Evolutionary conservation across 345 rosid species (phyloP).

Genomic region (Lepidium aucheri): DNA sequence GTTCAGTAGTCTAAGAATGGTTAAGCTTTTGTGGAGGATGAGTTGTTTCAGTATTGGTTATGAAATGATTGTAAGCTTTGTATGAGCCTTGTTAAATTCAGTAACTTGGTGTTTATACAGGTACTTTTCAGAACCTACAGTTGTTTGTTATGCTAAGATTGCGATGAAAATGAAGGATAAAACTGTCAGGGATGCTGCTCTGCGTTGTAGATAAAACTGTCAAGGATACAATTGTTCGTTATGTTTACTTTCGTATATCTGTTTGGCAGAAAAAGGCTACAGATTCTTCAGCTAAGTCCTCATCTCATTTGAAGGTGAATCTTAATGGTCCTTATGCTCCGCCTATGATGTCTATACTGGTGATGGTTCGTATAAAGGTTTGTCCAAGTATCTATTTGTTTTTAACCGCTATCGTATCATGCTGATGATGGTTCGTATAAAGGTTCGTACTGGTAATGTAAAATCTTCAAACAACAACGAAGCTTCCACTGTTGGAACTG

Average conservation of each 20-base stretch:
- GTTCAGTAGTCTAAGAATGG: no score
- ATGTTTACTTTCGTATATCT: background rate
- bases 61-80: no score
- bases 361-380: slow-evolving; percentile 74
- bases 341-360: slow-evolving; percentile 49
- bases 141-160: slow-evolving; percentile 77
- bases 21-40: no score
- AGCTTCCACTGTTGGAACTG: slow-evolving; percentile 17
- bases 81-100: background rate
- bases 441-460: slow-evolving; percentile 41
- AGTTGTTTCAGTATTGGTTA: no score
- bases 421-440: slow-evolving; percentile 64
- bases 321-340: slow-evolving; percentile 60
- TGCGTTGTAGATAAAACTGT: slow-evolving; percentile 41
- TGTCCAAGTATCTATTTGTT: background rate
- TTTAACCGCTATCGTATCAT: background rate
- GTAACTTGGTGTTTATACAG: slow-evolving; percentile 27
- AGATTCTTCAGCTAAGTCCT: slow-evolving; percentile 57
- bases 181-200: slow-evolving; percentile 74
- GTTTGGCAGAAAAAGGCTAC: slow-evolving; percentile 55
- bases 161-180: slow-evolving; percentile 69
- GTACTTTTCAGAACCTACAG: slow-evolving; percentile 43
- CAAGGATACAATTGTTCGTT: no score
- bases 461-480: slow-evolving; percentile 26
- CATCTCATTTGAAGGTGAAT: slow-evolving; percentile 53